Conservation (phyloP, 192 early-diverging fungal species). For the Cladochytrium replicatum region DNA sequence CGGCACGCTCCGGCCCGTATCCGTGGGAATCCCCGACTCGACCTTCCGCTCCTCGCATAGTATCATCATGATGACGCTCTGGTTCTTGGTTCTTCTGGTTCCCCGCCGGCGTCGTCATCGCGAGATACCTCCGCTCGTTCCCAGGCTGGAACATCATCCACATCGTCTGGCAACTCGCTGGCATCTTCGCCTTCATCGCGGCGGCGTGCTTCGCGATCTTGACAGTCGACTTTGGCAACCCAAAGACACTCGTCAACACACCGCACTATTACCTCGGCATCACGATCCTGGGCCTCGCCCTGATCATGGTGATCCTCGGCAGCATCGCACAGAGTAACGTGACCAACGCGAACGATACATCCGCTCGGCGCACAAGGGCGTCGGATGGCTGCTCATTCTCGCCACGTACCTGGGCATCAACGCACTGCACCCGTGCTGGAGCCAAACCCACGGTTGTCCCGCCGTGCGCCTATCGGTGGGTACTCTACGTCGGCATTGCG, state of each 20-base stretch:
- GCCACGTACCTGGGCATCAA: slow-evolving; percentile 22
- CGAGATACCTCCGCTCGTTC: slow-evolving; percentile 23
- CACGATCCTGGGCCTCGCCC: slow-evolving; percentile 15
- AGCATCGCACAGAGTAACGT: slow-evolving; percentile 18
- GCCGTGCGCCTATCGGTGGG: slow-evolving; percentile 15
- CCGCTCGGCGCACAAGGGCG: slow-evolving; percentile 17
- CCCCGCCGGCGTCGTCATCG: slow-evolving; percentile 22
- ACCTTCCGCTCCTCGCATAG: slow-evolving; percentile 17
- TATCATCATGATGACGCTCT: slow-evolving; percentile 27
- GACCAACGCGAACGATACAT: slow-evolving; percentile 14
- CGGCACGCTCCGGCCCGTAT: too few species aligned
- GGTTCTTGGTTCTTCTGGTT: slow-evolving; percentile 27
- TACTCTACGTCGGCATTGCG: slow-evolving; percentile 19
- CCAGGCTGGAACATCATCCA: slow-evolving; percentile 23
- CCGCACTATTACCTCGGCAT: slow-evolving; percentile 27
- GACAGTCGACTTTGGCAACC: too few species aligned
- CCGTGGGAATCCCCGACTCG: not conserved
- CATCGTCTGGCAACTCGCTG: slow-evolving; percentile 15
- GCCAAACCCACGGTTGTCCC: too few species aligned
- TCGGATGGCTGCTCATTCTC: slow-evolving; percentile 15
- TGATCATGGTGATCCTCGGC: slow-evolving; percentile 23
- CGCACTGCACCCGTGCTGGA: slow-evolving; percentile 25
- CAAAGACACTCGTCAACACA: slow-evolving; percentile 6
- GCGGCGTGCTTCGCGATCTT: slow-evolving; percentile 14
- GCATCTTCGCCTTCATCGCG: slow-evolving; percentile 9